A percentile compares a stretch with the other conserved stretches of the same genome.
Evolutionary conservation across 2,329 filamentous ascomycete species (phyloP).

Genomic region (Fusarium falciforme): DNA sequence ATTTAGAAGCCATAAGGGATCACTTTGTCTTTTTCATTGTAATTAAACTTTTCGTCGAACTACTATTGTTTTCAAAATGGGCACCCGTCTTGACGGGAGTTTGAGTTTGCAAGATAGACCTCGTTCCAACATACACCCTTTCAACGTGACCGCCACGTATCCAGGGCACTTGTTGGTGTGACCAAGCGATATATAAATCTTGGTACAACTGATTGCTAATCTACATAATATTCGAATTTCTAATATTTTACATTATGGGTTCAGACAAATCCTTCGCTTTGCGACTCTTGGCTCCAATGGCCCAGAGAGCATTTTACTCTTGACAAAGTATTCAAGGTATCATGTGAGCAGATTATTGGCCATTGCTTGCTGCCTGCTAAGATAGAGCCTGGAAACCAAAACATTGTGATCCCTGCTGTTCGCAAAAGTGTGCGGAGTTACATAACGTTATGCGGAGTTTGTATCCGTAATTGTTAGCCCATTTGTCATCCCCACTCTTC

Average conservation of each 20-base stretch:
- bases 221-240: not conserved
- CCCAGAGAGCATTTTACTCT: not conserved
- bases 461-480: not conserved
- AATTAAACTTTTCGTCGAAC: too few relatives aligned
- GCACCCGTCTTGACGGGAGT: not conserved
- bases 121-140: not conserved
- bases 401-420: not conserved
- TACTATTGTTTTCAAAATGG: not conserved
- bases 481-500: not conserved
- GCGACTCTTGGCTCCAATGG: too few relatives aligned
- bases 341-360: too few relatives aligned
- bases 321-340: not conserved
- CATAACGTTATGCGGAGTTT: not conserved
- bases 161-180: not conserved
- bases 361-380: too few relatives aligned
- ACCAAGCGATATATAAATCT: accelerated
- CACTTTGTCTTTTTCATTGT: not conserved
- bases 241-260: not conserved
- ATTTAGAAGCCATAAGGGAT: not conserved
- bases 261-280: not conserved
- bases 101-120: not conserved
- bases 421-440: not conserved
- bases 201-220: not conserved
- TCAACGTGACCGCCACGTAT: not conserved
- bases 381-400: not conserved